A percentile compares a stretch with the other conserved stretches of the same genome.
Conservation (phyloP, 441 rosid species). For the Populus hybrid region DNA sequence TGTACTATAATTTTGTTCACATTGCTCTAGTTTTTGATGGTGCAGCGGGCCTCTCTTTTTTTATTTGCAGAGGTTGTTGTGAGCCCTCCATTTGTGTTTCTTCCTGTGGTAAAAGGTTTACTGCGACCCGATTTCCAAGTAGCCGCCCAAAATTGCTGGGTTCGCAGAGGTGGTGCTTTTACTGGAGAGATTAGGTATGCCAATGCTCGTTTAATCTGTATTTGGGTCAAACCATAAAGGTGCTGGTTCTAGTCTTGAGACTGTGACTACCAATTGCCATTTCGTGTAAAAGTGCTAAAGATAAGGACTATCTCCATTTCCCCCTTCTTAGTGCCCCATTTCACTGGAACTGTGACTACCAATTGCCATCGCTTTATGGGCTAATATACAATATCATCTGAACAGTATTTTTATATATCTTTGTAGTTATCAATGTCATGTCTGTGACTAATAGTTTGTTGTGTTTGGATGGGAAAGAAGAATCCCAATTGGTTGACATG, state of each 20-base stretch:
- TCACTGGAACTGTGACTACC: not conserved
- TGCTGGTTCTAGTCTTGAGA: not conserved
- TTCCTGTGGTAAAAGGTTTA: conserved; percentile 43
- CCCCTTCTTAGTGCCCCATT: too few relatives aligned
- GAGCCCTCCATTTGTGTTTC: conserved; percentile 73
- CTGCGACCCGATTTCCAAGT: conserved; percentile 57
- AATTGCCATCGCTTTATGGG: not conserved
- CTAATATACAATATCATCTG: not conserved
- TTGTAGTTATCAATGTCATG: not conserved
- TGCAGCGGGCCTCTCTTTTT: not conserved
- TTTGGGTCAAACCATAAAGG: not conserved
- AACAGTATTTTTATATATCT: not conserved
- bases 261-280: too few relatives aligned
- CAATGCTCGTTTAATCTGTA: not conserved
- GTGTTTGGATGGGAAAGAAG: not conserved
- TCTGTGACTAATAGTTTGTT: not conserved
- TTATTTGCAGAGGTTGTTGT: conserved; percentile 63
- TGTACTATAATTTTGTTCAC: not conserved
- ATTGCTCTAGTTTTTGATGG: conserved; percentile 1
- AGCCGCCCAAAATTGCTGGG: conserved; percentile 81
- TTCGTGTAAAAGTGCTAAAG: too few relatives aligned
- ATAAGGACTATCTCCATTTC: too few relatives aligned
- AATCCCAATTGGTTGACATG: not conserved
- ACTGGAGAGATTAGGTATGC: conserved; percentile 70
- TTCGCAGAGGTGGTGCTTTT: conserved; percentile 69